Evolutionary conservation across 805 yeast species (phyloP), one percentile per base, ranked within the genome.

Genomic region (Pichia rugopelliculosa): DNA sequence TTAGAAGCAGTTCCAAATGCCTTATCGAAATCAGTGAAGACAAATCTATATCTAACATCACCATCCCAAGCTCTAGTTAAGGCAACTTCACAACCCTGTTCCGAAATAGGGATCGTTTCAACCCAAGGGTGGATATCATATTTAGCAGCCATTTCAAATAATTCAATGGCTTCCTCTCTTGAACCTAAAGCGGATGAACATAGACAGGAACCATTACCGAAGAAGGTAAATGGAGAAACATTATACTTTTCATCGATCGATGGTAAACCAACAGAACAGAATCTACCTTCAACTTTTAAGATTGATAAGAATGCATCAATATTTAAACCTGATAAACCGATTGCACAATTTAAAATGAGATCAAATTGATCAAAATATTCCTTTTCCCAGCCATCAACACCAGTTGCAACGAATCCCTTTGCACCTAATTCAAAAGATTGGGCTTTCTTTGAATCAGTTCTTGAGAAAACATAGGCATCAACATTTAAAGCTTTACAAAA

Each of bases 21-120:
- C 58, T 73, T 67, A 59, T 68, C 70, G 58, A 65, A 75, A 36
- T 72, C 73, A 44, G 77, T 74, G 52, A 75, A 70, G 21, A 72
- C 74, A 53, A 73, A 72, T 69, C 80, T 72, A 59, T 74, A 75
- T 61, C 77, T 72, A 39, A 72, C 73, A 50, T 75, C 77, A 56
- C 76, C 76, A 9, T 66, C 55, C 57, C 70, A 63, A 46, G 74
- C 71, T 59, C 72, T 72, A 42, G 71, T 65, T 64, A 75, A 68
- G 10, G 73, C 77, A 30, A 55, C 56, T 30, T 67, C 60, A 49
- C 73, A 69, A 48, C 68, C 69, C 44, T 60, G 68, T 55, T 69
- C 77, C 41, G 68, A 60, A 45, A 75, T 68, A 39, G 76, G 78
- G 42, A 75, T 59, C 47, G 70, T 72, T 62, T 75, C 79, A 45